Percentiles rank a stretch among this genome's conserved stretches.
Evolutionary conservation across 768 basidiomycete genomes (phyloP).

Genomic region (Psilocybe sp.): DNA sequence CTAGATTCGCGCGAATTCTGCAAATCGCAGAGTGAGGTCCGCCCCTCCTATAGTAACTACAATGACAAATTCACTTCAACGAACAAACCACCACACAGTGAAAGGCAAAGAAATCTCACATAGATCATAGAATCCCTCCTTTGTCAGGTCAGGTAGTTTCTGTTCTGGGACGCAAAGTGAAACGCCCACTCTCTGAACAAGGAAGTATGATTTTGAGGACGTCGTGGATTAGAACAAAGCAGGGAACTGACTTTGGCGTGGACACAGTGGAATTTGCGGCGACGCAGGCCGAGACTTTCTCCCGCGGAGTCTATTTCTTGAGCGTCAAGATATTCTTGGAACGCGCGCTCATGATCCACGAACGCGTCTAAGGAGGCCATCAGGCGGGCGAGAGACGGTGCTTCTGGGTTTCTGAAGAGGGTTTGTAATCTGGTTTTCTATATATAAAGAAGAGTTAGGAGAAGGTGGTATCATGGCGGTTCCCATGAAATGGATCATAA

Average conservation of each 20-base stretch:
- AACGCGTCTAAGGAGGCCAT: constrained; percentile 39
- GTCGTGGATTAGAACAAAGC: background rate
- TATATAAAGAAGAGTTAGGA: background rate
- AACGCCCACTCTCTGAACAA: constrained; percentile 31
- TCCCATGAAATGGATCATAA: background rate
- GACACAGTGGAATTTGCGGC: constrained; percentile 25
- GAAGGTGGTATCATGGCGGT: background rate
- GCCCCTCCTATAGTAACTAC: constrained; percentile 33
- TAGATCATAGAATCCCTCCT: constrained; percentile 35
- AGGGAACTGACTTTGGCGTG: constrained; percentile 32
- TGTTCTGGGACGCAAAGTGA: constrained; percentile 24
- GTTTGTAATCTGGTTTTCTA: constrained; percentile 25
- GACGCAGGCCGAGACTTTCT: constrained; percentile 22
- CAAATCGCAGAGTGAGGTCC: constrained; percentile 30
- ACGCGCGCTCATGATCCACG: constrained; percentile 34
- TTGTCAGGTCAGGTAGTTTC: constrained; percentile 32
- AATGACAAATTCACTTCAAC: background rate
- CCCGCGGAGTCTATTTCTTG: constrained; percentile 20
- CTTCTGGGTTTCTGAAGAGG: constrained; percentile 25
- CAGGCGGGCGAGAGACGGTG: constrained; percentile 31
- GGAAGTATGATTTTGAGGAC: background rate
- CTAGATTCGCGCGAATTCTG: constrained; percentile 24
- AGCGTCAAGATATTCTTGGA: constrained; percentile 28
- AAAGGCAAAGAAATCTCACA: constrained; percentile 20
- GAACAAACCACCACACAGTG: background rate